Evolutionary conservation across 345 rosid genomes (phyloP), one percentile per base, ranked within the genome.

Genomic region (Arabidopsis thaliana): DNA sequence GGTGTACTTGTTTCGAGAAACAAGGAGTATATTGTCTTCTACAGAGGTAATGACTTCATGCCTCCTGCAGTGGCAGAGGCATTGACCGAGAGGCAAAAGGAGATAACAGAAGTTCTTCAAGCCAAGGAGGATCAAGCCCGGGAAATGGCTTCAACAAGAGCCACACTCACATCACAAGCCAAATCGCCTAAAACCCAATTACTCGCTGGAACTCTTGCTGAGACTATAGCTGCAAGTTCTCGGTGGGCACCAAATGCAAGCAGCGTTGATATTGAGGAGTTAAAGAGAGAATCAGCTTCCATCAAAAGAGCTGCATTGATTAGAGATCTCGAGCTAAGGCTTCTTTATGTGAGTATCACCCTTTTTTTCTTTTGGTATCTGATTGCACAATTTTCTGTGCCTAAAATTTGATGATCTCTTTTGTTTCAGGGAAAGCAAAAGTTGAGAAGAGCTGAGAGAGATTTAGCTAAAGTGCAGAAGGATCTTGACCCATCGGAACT

Each of bases 1-100:
- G 98, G 97, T 51, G 78, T 85, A 68, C 84, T 94, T 58, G 85
- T 94, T 50, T 87, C 93, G 7, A 86, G 96, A 80, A 93, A 91
- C 90, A 91, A 89, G 83, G 97, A 94, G 49, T 91, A 75, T 67
- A 86, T 94, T 57, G 97, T 94, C 55, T 91, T 94, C 78, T 94
- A 91, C 79, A 82, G 96, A 83, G 98, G 98, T 49, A 91, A 94
- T 79, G 97, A 88, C 78, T 94, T 94, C 85, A 73, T 94, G 85
- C 96, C 94, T 5, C 88, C 97, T 58, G 83, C 62, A 13, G 84
- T 91, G 57, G 72, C 52, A 11, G 85, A 84, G 66, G 81, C 86
- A 61, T 70, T 94, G 83, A 85, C 81, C 37, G 94, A 86, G 78
- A 82, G 93, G 82, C 82, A 68, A 74, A 84, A 83, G 49, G 79